Percentiles rank a stretch among this genome's conserved stretches.
Conservation (phyloP, 2,329 filamentous ascomycete species). For the Aspergillus sp. region DNA sequence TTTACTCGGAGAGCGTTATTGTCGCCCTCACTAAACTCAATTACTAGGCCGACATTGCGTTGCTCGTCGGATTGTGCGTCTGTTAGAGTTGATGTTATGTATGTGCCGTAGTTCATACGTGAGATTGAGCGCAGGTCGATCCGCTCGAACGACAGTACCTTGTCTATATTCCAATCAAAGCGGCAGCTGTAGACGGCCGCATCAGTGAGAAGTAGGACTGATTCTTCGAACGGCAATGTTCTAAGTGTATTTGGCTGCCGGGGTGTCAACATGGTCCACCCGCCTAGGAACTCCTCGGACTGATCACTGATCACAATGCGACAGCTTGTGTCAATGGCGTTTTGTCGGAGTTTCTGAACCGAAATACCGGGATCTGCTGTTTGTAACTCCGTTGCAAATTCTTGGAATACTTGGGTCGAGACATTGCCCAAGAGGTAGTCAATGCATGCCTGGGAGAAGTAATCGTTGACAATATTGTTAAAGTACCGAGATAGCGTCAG, state of each 20-base stretch:
- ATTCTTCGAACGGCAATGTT: slow-evolving; percentile 77
- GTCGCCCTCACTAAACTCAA: slow-evolving; percentile 72
- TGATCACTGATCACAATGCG: slow-evolving; percentile 82
- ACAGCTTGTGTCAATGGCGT: slow-evolving; percentile 84
- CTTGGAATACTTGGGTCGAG: slow-evolving; percentile 80
- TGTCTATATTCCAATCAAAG: slow-evolving; percentile 94
- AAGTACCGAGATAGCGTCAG: slow-evolving; percentile 75
- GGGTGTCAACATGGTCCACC: slow-evolving; percentile 85
- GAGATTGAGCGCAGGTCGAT: slow-evolving; percentile 74
- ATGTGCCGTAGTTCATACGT: slow-evolving; percentile 75
- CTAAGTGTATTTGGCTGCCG: slow-evolving; percentile 68
- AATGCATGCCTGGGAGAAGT: slow-evolving; percentile 92
- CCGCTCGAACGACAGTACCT: slow-evolving; percentile 87
- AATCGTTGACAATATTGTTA: slow-evolving; percentile 94
- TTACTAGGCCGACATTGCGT: slow-evolving; percentile 79
- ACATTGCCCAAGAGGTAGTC: slow-evolving; percentile 92
- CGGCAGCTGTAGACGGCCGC: slow-evolving; percentile 82
- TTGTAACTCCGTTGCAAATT: slow-evolving; percentile 93
- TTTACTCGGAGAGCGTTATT: slow-evolving; percentile 77
- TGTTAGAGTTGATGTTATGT: slow-evolving; percentile 86
- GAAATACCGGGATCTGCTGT: slow-evolving; percentile 89
- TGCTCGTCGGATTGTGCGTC: slow-evolving; percentile 72
- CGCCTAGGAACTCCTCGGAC: slow-evolving; percentile 80
- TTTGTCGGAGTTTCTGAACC: slow-evolving; percentile 77
- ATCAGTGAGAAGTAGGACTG: slow-evolving; percentile 82